These are phyloP conservation scores for Lobosporangium transversale DNA, from an alignment of 192 early-diverging fungal genomes.

Conservation along the genomic window DNA sequence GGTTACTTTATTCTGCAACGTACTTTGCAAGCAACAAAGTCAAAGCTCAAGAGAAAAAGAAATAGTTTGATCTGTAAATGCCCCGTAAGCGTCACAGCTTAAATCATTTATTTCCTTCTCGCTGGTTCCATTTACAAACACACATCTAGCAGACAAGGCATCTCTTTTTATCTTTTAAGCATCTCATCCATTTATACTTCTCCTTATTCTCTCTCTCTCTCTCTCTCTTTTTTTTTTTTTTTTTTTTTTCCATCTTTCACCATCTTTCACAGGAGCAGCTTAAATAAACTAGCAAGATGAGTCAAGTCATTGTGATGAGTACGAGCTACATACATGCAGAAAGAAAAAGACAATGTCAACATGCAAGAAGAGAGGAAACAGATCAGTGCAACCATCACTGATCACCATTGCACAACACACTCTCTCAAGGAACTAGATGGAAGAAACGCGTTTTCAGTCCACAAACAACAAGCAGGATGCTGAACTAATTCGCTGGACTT, in stretches of 20 bases:
- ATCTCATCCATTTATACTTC: not conserved
- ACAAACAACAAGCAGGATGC: no score
- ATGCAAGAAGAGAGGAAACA: no score
- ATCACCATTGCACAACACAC: no score
- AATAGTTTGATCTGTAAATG: not conserved
- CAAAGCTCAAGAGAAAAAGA: conserved; percentile 51
- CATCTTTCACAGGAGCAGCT: not conserved
- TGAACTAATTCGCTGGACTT: no score
- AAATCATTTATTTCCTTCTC: conserved; percentile 6
- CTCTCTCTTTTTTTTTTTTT: not conserved
- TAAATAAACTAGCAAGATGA: conserved; percentile 65
- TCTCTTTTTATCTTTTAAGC: not conserved
- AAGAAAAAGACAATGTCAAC: no score
- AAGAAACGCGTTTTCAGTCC: not conserved
- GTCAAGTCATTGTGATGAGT: conserved; percentile 91
- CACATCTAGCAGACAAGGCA: not conserved
- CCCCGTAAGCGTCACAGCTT: conserved; percentile 23
- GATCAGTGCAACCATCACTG: no score
- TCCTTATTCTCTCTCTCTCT: not conserved
- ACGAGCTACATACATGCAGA: no score
- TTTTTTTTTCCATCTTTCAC: conserved; percentile 1
- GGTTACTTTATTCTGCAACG: conserved; percentile 59
- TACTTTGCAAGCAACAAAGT: conserved; percentile 45
- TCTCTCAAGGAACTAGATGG: no score
- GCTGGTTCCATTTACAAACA: conserved; percentile 25